Conservation (phyloP, 2,329 filamentous ascomycete genomes). For the Aspergillus viridinutans region DNA sequence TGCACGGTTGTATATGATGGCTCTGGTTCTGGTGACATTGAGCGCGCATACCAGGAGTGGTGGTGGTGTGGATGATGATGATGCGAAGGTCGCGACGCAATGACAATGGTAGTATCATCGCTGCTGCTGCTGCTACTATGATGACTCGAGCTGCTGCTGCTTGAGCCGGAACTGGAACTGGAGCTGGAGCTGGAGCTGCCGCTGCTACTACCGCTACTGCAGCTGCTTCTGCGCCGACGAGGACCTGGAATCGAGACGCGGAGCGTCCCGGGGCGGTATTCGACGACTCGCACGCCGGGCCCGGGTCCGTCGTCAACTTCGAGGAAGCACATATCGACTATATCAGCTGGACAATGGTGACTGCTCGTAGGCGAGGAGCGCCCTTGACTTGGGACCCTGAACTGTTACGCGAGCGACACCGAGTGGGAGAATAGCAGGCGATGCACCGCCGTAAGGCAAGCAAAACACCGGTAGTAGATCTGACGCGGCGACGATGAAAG, state of each 20-base stretch:
- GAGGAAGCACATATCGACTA: constrained; percentile 14
- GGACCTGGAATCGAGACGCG: constrained; percentile 6
- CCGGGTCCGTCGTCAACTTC: constrained; percentile 10
- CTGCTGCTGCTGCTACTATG: not conserved
- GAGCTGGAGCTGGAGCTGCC: not conserved
- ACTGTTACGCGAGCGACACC: not conserved
- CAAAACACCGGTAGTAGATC: too few relatives aligned
- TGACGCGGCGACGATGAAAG: too few relatives aligned
- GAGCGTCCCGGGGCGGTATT: constrained; percentile 8
- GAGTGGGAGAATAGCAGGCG: not conserved
- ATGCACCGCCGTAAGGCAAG: not conserved
- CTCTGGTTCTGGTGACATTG: not conserved
- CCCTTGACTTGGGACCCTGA: not conserved
- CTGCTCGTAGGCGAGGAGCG: not conserved
- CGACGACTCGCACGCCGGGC: constrained; percentile 8
- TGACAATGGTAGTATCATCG: not conserved
- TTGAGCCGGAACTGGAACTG: not conserved
- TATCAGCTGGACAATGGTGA: not conserved
- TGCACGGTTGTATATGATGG: not conserved
- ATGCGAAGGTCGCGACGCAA: not conserved
- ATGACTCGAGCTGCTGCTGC: constrained; percentile 8
- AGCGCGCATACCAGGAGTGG: not conserved
- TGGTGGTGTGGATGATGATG: not conserved
- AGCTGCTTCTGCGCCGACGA: not conserved
- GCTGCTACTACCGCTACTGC: not conserved